These are phyloP conservation scores for Sclerospora graminicola DNA, from an alignment of 352 stramenopile species.

Conservation along the genomic window DNA sequence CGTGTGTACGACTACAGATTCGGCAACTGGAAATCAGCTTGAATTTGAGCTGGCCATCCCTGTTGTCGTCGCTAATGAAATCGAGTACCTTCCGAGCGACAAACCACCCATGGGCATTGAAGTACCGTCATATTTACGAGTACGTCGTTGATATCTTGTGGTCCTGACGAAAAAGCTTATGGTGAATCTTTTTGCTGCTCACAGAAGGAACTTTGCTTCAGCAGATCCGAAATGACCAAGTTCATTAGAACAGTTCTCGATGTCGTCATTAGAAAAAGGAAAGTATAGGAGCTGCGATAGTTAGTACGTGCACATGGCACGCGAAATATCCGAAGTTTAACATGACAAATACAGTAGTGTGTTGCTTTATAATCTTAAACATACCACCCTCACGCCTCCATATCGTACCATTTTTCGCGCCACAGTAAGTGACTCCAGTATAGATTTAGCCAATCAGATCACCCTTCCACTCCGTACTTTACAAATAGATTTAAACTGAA, in stretches of 20 bases:
- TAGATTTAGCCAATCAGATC: too few species aligned
- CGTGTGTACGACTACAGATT: slow-evolving; percentile 55
- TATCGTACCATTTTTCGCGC: too few species aligned
- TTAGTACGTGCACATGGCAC: too few species aligned
- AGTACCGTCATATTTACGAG: slow-evolving; percentile 64
- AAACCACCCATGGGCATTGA: slow-evolving; percentile 36
- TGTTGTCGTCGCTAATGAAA: slow-evolving; percentile 45
- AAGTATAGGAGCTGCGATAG: slow-evolving; percentile 13
- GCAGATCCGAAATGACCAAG: slow-evolving; percentile 67
- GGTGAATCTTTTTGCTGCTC: too few species aligned
- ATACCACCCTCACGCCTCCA: too few species aligned
- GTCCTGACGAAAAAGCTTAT: background rate
- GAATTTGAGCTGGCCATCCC: slow-evolving; percentile 72
- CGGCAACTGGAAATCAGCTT: slow-evolving; percentile 51
- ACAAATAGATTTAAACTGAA: too few species aligned
- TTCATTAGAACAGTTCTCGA: slow-evolving; percentile 79
- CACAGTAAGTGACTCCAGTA: too few species aligned
- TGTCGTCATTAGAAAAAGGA: slow-evolving; percentile 72
- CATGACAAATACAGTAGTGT: too few species aligned
- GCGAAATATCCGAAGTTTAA: too few species aligned
- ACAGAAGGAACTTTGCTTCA: slow-evolving; percentile 81
- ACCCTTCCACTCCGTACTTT: too few species aligned
- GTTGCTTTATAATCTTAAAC: too few species aligned
- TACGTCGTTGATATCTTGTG: slow-evolving; percentile 12
- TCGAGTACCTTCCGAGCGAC: slow-evolving; percentile 73